phyloP scores from a whole-genome alignment of 2,329 filamentous ascomycete genomes.

The Stylonectria norvegica region DNA sequence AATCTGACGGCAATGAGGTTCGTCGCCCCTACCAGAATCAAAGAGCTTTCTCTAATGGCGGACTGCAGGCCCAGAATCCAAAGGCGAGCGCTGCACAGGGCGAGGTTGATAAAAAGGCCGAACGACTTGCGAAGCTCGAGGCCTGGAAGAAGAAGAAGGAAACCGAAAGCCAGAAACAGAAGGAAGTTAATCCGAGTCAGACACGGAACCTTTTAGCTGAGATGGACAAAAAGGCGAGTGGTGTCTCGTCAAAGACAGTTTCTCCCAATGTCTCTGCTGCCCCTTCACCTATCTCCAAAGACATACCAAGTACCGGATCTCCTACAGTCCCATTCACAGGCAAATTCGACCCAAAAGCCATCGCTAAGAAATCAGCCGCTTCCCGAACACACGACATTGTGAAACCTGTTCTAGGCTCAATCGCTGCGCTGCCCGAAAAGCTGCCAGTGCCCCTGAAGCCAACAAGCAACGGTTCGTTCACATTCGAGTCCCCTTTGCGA shows the following conservation, averaged over 20 bases:
- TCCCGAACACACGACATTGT: constrained; percentile 53
- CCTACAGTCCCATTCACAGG: constrained; percentile 63
- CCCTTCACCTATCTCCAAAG: constrained; percentile 44
- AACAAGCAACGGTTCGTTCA: constrained; percentile 34
- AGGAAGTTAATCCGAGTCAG: constrained; percentile 62
- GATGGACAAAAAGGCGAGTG: constrained; percentile 67
- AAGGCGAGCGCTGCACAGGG: constrained; percentile 49
- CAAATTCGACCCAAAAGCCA: constrained; percentile 84
- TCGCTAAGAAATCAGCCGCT: constrained; percentile 72
- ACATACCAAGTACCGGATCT: constrained; percentile 44
- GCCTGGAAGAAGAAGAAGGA: constrained; percentile 92
- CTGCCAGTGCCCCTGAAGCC: constrained; percentile 32
- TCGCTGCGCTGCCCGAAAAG: constrained; percentile 40
- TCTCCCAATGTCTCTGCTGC: constrained; percentile 53
- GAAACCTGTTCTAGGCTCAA: constrained; percentile 45
- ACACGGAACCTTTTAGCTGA: constrained; percentile 66
- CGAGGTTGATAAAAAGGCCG: constrained; percentile 72
- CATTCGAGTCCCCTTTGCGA: neutral
- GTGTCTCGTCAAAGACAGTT: constrained; percentile 39
- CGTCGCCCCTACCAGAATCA: constrained; percentile 27
- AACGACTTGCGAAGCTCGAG: constrained; percentile 76
- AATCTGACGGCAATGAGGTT: constrained; percentile 55
- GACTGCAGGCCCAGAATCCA: constrained; percentile 49
- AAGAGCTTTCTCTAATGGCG: constrained; percentile 21
- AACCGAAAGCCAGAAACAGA: constrained; percentile 68